These are phyloP conservation scores for Saturnispora ahearnii DNA, from an alignment of 805 yeast species.

Conservation along the genomic window DNA sequence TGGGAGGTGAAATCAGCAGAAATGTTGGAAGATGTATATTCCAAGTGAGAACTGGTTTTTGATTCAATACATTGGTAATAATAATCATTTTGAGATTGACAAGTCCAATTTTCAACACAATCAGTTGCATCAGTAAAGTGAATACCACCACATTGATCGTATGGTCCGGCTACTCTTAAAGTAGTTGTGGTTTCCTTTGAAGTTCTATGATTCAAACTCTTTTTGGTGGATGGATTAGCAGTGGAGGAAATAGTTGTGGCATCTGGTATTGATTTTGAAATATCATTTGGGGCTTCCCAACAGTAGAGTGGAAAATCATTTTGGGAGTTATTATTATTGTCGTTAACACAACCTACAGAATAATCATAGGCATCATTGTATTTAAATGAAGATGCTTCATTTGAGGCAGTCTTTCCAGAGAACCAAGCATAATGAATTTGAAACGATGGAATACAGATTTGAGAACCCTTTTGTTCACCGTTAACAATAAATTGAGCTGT, in stretches of 20 bases:
- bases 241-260: not conserved
- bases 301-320: slow-evolving; percentile 22
- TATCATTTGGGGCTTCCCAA: slow-evolving; percentile 10
- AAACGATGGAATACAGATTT: slow-evolving; percentile 21
- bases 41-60: not conserved
- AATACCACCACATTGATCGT: not conserved
- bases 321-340: slow-evolving; percentile 23
- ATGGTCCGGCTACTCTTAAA: not conserved
- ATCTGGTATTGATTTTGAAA: not conserved
- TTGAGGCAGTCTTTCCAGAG: slow-evolving; percentile 16
- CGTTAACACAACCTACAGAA: slow-evolving; percentile 20
- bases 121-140: slow-evolving; percentile 14
- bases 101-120: slow-evolving; percentile 17
- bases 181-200: not conserved
- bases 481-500: slow-evolving; percentile 21
- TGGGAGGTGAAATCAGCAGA: not conserved
- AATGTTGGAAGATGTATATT: not conserved
- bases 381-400: slow-evolving; percentile 11
- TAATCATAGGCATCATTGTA: slow-evolving; percentile 20
- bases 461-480: slow-evolving; percentile 13
- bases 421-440: slow-evolving; percentile 28
- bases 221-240: not conserved
- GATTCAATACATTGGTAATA: slow-evolving; percentile 4
- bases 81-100: slow-evolving; percentile 17
- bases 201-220: not conserved